phyloP scores from a whole-genome alignment of 164 flowering plant species.

The Taxillus chinensis region DNA sequence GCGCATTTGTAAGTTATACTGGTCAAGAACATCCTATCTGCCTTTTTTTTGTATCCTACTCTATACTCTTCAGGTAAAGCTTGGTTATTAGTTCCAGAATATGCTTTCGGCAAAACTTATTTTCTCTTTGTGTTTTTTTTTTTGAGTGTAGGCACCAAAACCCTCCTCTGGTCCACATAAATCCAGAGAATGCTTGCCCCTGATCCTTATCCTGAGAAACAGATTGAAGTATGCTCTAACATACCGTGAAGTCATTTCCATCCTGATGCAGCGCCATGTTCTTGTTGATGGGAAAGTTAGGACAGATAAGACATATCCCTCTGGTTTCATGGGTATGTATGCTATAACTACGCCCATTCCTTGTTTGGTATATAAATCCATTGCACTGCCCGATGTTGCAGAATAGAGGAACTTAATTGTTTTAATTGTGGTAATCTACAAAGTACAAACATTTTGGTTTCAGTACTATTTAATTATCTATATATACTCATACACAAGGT shows the following conservation, averaged over 20 bases:
- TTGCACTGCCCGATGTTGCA: too few species aligned
- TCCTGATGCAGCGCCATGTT: conserved; percentile 43
- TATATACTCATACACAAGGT: too few species aligned
- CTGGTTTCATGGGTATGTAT: conserved; percentile 50
- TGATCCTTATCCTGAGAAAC: conserved; percentile 37
- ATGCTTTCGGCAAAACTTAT: too few species aligned
- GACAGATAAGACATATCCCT: conserved; percentile 48
- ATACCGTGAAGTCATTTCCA: conserved; percentile 41
- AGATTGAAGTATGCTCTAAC: conserved; percentile 48
- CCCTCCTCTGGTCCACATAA: conserved; percentile 54
- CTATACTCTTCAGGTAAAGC: too few species aligned
- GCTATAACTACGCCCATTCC: too few species aligned
- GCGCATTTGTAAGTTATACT: conserved; percentile 39
- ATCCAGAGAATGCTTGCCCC: conserved; percentile 45
- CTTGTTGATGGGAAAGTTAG: conserved; percentile 42
- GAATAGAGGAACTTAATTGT: too few species aligned
- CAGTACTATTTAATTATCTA: too few species aligned
- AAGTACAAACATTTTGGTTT: too few species aligned
- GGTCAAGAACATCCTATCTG: not conserved
- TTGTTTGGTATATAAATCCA: too few species aligned
- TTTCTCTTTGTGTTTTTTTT: too few species aligned
- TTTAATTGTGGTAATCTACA: too few species aligned
- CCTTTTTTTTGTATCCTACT: not conserved
- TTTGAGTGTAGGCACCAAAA: conserved; percentile 32
- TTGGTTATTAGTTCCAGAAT: too few species aligned